Evolutionary conservation across 176 grass and related monocot species (phyloP).

Genomic region (Aegilops tauschii): DNA sequence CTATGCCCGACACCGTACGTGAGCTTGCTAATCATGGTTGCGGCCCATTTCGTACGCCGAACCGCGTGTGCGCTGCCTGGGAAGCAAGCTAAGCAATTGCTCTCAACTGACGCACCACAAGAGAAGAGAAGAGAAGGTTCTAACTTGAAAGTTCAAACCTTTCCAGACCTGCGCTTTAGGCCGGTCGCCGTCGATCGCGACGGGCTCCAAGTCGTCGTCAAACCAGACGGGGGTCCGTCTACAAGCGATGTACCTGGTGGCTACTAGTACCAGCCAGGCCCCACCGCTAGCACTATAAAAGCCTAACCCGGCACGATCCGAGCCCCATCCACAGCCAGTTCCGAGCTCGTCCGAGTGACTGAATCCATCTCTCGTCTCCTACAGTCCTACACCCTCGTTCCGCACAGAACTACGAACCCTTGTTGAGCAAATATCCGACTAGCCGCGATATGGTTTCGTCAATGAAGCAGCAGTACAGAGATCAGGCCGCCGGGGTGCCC

Average conservation of each 20-base stretch:
- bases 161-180: neutral
- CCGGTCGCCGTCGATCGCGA: neutral
- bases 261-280: no score
- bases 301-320: neutral
- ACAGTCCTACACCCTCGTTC: no score
- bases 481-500: neutral
- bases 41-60: no score
- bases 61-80: neutral
- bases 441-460: neutral
- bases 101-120: neutral
- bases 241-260: neutral
- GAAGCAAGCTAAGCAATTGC: no score
- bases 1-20: no score
- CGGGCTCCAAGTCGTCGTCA: no score
- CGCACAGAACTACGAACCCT: neutral
- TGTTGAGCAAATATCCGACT: no score
- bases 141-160: no score
- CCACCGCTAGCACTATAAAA: neutral
- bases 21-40: no score
- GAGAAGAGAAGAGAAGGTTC: neutral
- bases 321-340: neutral
- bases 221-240: neutral
- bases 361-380: no score
- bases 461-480: conserved; percentile 33
- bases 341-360: neutral